These are phyloP conservation scores for Sporisorium scitamineum DNA, from an alignment of 1,284 basidiomycete genomes.

Conservation along the genomic window DNA sequence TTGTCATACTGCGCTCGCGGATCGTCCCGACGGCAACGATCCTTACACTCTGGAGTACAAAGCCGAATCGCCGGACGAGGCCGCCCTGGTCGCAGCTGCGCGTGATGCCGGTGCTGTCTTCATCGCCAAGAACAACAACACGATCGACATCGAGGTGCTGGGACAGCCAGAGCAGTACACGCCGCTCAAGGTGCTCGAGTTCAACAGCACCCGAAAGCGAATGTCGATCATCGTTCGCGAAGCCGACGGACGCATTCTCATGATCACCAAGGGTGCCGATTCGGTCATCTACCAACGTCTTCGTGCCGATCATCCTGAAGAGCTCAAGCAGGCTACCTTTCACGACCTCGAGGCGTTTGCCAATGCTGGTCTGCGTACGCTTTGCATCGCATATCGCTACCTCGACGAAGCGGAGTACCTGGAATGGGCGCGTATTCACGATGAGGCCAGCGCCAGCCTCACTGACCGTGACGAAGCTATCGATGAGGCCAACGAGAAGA, in stretches of 20 bases:
- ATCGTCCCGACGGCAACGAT: conserved; percentile 70
- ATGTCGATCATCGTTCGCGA: conserved; percentile 90
- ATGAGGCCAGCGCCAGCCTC: conserved; percentile 80
- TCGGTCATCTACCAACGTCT: conserved; percentile 91
- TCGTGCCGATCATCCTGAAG: conserved; percentile 78
- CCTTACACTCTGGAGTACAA: conserved; percentile 87
- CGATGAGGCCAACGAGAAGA: conserved; percentile 84
- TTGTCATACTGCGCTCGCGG: conserved; percentile 88
- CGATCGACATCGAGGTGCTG: conserved; percentile 89
- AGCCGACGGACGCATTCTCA: conserved; percentile 81
- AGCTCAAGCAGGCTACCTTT: conserved; percentile 80
- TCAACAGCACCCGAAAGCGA: conserved; percentile 90
- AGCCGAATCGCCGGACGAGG: conserved; percentile 94
- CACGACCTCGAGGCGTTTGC: conserved; percentile 93
- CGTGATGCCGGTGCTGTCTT: conserved; percentile 94
- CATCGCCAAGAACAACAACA: conserved; percentile 79
- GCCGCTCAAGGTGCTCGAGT: conserved; percentile 85
- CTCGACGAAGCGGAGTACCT: conserved; percentile 85
- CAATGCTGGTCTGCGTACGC: conserved; percentile 88
- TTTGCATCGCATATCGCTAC: conserved; percentile 87
- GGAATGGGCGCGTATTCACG: conserved; percentile 83
- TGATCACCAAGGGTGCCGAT: conserved; percentile 97
- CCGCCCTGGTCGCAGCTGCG: conserved; percentile 89
- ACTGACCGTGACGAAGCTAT: conserved; percentile 88
- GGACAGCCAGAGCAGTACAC: conserved; percentile 86